These are phyloP conservation scores for Fusarium clavum DNA, from an alignment of 2,329 filamentous ascomycete species.

Conservation along the genomic window DNA sequence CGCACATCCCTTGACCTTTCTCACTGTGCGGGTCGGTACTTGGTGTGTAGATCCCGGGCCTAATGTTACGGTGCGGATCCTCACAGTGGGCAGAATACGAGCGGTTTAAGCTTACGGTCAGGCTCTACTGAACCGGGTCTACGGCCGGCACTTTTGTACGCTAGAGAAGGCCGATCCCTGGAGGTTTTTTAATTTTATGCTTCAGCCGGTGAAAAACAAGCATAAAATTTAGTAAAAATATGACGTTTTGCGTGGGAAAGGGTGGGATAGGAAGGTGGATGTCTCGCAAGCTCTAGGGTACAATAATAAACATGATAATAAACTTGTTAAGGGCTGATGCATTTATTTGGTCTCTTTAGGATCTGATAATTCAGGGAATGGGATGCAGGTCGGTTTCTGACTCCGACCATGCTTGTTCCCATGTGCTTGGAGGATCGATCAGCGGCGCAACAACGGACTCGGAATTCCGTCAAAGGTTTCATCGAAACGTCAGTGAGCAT, in stretches of 20 bases:
- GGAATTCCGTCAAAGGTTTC: background rate
- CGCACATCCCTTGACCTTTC: background rate
- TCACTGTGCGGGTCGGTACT: background rate
- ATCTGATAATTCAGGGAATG: background rate
- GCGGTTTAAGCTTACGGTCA: background rate
- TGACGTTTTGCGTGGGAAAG: background rate
- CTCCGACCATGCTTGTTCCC: background rate
- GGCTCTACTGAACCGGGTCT: background rate
- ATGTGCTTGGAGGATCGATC: background rate
- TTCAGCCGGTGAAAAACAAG: background rate
- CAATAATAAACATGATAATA: background rate
- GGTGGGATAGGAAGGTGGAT: background rate
- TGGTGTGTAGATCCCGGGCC: background rate
- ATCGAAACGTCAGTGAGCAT: background rate
- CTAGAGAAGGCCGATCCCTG: background rate
- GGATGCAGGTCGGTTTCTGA: background rate
- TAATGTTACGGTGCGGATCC: background rate
- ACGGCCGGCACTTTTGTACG: background rate
- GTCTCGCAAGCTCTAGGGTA: background rate
- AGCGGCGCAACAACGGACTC: background rate
- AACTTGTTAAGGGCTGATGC: background rate
- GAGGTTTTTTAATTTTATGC: background rate
- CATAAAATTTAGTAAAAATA: conserved; percentile 1
- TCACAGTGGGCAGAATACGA: background rate
- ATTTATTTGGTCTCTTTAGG: background rate